Evolutionary conservation across 2,329 filamentous ascomycete species (phyloP), one percentile per base, ranked within the genome.

Genomic region (Gaeumannomyces sp.): DNA sequence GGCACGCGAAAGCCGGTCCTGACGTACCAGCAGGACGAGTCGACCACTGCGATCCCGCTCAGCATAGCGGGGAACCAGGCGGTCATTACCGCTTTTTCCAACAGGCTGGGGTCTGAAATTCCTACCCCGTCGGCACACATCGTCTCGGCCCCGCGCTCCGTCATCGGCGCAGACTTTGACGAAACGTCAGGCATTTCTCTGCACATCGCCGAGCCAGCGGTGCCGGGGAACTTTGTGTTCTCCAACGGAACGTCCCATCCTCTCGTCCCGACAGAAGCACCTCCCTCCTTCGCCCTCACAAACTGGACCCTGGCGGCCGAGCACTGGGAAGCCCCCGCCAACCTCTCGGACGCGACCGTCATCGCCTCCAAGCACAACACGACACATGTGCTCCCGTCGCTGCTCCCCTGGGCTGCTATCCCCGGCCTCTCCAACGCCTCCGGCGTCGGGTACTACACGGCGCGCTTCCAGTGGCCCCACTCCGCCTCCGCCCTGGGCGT

Each of bases 31-130:
- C 64, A 64, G 61, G 53, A 59, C 14, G 50, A 7, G 11, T 45
- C 6, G 25, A 67, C 64, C 0, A 77, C 74, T 1, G 71, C 68
- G 1, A 73, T 80, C 19, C 71, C 73, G 2, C 65, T 81, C 19
- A 65, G 63, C 2, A 68, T 82, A 4, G 74, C 73, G 28, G 74
- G 71, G 0, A 78, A 79, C 64, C 75, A 81, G 70, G 75, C 73
- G 4, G 69, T 71, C 2, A 75, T 80, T 45, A 69, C 81, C 33
- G 67, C 64, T 13, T 69, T 69, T 59, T 35, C 57, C 22, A 22
- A 28, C 28, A 56, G 59, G 14, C 25, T 53, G 19, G 59, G 25
- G 19, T 33, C 59, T 28, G 35, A 38, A 13, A 16, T 38, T 38
- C 35, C 35, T 2, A 16, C 35, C 8, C 35, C 35, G 11, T 38